phyloP scores from a whole-genome alignment of 768 basidiomycete genomes.

The Panellus pusillus region DNA sequence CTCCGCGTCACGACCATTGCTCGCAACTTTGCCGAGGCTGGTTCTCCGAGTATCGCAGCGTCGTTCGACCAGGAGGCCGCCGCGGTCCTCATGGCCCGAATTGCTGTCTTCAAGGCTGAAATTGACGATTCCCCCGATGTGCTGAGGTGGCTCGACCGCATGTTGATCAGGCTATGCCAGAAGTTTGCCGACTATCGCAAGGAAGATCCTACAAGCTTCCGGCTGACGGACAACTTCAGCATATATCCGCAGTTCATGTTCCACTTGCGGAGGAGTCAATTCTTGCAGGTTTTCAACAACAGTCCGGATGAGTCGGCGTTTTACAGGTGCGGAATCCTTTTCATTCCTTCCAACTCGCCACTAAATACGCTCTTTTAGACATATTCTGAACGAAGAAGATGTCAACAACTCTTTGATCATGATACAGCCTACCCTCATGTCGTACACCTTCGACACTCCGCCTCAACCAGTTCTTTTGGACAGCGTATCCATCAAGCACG shows the following conservation, averaged over 20 bases:
- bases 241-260: constrained; percentile 99
- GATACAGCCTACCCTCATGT: constrained; percentile 99
- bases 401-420: constrained; percentile 99
- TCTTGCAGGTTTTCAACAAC: constrained; percentile 99
- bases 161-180: constrained; percentile 97
- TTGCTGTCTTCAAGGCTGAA: constrained; percentile 99
- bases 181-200: constrained; percentile 99
- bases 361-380: constrained; percentile 45
- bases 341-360: constrained; percentile 3
- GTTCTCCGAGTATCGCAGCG: constrained; percentile 88
- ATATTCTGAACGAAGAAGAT: constrained; percentile 94
- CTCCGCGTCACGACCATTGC: constrained; percentile 98
- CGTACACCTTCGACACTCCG: constrained; percentile 89
- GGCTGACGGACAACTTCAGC: constrained; percentile 92
- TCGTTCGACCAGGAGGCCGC: constrained; percentile 98
- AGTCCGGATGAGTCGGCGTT: constrained; percentile 99
- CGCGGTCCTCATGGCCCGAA: constrained; percentile 96
- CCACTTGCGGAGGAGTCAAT: constrained; percentile 95
- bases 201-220: constrained; percentile 94
- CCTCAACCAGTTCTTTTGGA: constrained; percentile 96
- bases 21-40: constrained; percentile 95
- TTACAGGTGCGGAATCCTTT: constrained; percentile 67
- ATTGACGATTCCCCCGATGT: constrained; percentile 98
- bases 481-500: constrained; percentile 96
- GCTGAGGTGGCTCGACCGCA: constrained; percentile 94